Conservation (phyloP, 371 early-diverging fungal genomes). For the Lichtheimia hyalospora region DNA sequence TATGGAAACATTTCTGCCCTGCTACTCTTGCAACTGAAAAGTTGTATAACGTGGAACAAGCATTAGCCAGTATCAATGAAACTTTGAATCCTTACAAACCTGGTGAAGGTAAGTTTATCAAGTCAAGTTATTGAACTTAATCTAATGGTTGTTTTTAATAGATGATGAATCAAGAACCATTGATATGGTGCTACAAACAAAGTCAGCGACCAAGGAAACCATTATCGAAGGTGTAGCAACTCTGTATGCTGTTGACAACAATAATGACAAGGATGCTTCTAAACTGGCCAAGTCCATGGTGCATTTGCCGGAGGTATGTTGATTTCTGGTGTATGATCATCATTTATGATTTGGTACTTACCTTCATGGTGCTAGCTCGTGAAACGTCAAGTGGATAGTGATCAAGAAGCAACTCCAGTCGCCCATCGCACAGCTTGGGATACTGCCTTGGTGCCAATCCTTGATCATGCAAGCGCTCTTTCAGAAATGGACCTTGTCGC, state of each 20-base stretch:
- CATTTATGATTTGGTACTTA: background rate
- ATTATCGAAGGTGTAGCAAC: conserved; percentile 77
- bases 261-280: conserved; percentile 44
- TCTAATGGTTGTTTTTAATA: background rate
- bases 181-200: conserved; percentile 31
- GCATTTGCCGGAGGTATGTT: conserved; percentile 55
- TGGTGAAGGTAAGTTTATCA: background rate
- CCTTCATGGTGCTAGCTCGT: conserved; percentile 16
- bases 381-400: conserved; percentile 19
- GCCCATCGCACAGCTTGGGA: conserved; percentile 31
- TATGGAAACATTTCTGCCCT: conserved; percentile 67
- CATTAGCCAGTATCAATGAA: conserved; percentile 21
- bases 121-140: background rate
- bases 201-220: conserved; percentile 56
- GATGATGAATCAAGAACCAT: conserved; percentile 26
- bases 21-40: conserved; percentile 53
- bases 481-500: conserved; percentile 57
- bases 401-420: background rate
- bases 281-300: conserved; percentile 52
- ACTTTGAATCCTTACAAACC: background rate
- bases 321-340: background rate
- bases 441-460: conserved; percentile 48
- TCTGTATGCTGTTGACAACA: conserved; percentile 70
- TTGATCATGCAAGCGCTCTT: conserved; percentile 54
- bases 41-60: conserved; percentile 47